Evolutionary conservation across 2,329 filamentous ascomycete genomes (phyloP).

Genomic region (Xenoacremonium recifei): DNA sequence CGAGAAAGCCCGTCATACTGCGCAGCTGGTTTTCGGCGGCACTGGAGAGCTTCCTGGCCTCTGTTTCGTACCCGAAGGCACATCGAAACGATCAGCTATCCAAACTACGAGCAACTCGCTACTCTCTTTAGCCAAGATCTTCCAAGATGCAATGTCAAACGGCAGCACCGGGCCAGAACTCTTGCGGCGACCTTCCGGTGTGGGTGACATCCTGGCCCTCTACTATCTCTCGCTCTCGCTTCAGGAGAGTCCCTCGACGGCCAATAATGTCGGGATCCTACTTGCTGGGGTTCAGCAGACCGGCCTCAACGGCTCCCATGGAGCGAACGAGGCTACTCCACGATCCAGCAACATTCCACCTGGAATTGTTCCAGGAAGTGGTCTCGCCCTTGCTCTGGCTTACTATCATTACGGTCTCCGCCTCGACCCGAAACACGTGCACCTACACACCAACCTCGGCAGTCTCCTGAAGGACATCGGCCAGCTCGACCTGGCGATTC

Average conservation of each 20-base stretch:
- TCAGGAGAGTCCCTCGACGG: slow-evolving; percentile 94
- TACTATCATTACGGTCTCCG: slow-evolving; percentile 95
- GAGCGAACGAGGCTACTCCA: slow-evolving; percentile 10
- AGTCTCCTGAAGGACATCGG: slow-evolving; percentile 96
- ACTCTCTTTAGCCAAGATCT: slow-evolving; percentile 93
- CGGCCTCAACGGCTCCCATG: slow-evolving; percentile 29
- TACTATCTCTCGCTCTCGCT: slow-evolving; percentile 95
- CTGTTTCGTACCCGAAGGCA: slow-evolving; percentile 62
- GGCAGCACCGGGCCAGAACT: slow-evolving; percentile 55
- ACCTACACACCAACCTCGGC: slow-evolving; percentile 94
- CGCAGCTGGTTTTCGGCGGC: slow-evolving; percentile 75
- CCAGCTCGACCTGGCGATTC: slow-evolving; percentile 85
- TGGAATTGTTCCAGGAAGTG: slow-evolving; percentile 81
- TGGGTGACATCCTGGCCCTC: slow-evolving; percentile 87
- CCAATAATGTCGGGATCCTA: slow-evolving; percentile 96
- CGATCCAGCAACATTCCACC: slow-evolving; percentile 62
- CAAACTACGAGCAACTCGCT: slow-evolving; percentile 95
- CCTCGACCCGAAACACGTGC: slow-evolving; percentile 85
- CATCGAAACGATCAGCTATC: slow-evolving; percentile 74
- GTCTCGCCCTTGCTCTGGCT: slow-evolving; percentile 79
- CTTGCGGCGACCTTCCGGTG: slow-evolving; percentile 66
- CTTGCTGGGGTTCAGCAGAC: slow-evolving; percentile 88
- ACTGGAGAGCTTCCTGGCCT: slow-evolving; percentile 79
- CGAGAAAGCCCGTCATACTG: slow-evolving; percentile 78
- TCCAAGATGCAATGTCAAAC: slow-evolving; percentile 91